Percentiles rank a stretch among this genome's conserved stretches.
Evolutionary conservation across 805 yeast species (phyloP).

Genomic region (Cyberlindnera maritima): DNA sequence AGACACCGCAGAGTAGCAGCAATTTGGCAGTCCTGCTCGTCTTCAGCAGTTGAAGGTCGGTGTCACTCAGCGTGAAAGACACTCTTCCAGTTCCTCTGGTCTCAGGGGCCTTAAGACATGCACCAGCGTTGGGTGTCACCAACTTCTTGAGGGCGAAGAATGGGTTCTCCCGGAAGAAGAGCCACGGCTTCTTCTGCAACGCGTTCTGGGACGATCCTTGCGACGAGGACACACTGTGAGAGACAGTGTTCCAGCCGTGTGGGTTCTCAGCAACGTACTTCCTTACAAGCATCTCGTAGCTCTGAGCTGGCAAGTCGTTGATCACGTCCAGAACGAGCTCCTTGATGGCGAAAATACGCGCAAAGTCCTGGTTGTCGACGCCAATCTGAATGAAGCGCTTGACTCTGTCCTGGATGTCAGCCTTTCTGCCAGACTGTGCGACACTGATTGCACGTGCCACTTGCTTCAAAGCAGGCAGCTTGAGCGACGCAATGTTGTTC

Average conservation of each 20-base stretch:
- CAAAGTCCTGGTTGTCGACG: conserved; percentile 35
- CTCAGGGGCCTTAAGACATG: conserved; percentile 38
- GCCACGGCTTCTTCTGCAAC: conserved; percentile 34
- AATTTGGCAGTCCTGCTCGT: conserved; percentile 35
- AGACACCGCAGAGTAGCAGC: conserved; percentile 55
- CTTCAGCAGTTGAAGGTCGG: conserved; percentile 40
- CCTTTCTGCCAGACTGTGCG: conserved; percentile 56
- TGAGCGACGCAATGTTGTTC: conserved; percentile 14
- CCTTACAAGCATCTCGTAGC: conserved; percentile 31
- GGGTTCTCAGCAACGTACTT: neutral
- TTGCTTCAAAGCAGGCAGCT: conserved; percentile 51
- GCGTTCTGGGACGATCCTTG: conserved; percentile 10
- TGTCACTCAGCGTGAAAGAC: conserved; percentile 40
- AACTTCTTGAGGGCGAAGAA: conserved; percentile 50
- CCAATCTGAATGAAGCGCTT: conserved; percentile 44
- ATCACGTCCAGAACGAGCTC: conserved; percentile 39
- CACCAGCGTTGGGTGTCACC: conserved; percentile 47
- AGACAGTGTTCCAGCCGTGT: neutral
- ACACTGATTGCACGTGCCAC: conserved; percentile 50
- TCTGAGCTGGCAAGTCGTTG: conserved; percentile 37
- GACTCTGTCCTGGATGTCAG: conserved; percentile 55
- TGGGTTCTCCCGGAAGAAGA: conserved; percentile 52
- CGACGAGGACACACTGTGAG: neutral
- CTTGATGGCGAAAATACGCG: conserved; percentile 44
- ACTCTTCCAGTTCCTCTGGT: conserved; percentile 44